These are phyloP conservation scores for Bidens hawaiensis DNA, from an alignment of 140 eudicot species.

Conservation along the genomic window DNA sequence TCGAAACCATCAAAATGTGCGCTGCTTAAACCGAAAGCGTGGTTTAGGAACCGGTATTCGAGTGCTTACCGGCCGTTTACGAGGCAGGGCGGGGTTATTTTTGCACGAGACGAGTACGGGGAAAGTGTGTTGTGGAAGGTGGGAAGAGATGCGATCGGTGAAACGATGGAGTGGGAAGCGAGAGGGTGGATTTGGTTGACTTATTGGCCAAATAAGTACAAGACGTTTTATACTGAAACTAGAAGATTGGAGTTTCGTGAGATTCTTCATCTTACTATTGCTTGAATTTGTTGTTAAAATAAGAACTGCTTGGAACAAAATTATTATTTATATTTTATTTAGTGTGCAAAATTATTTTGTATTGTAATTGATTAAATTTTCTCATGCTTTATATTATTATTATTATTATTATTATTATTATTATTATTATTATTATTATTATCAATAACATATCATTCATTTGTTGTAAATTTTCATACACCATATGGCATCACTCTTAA, in stretches of 20 bases:
- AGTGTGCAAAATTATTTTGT: no score
- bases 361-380: no score
- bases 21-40: conserved; percentile 60
- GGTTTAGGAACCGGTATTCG: conserved; percentile 78
- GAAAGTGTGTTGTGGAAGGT: conserved; percentile 83
- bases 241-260: conserved; percentile 79
- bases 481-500: no score
- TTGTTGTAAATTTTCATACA: no score
- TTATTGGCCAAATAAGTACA: conserved; percentile 75
- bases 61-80: conserved; percentile 75
- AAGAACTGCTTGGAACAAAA: neutral
- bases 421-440: no score
- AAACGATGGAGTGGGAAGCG: conserved; percentile 66
- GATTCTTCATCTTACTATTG: conserved; percentile 46
- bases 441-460: no score
- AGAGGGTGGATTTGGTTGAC: conserved; percentile 75
- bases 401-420: no score
- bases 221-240: conserved; percentile 66
- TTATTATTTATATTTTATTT: no score
- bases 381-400: no score
- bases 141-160: conserved; percentile 53
- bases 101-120: conserved; percentile 90
- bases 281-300: conserved; percentile 23
- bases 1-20: conserved; percentile 57
- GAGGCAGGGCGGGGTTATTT: conserved; percentile 78